phyloP scores from a whole-genome alignment of 208 protist genomes.

The Leishmania martiniquensis region DNA sequence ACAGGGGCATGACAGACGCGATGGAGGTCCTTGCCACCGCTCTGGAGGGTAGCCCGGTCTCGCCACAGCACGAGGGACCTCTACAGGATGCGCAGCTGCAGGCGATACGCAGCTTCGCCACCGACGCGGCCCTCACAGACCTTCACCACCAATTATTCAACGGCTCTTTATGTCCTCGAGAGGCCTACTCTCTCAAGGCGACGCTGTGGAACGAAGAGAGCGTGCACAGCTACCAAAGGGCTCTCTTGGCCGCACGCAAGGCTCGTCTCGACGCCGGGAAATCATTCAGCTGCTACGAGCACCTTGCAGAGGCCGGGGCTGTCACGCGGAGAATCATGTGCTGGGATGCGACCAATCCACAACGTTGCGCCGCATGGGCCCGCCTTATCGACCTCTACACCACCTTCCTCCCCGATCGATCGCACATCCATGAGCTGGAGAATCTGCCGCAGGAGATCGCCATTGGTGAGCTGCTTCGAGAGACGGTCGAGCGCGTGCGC shows the following conservation, averaged over 20 bases:
- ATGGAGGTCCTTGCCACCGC: background rate
- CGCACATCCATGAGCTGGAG: constrained; percentile 78
- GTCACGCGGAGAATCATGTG: constrained; percentile 24
- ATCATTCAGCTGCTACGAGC: constrained; percentile 14
- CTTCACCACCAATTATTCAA: constrained; percentile 1
- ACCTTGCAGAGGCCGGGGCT: constrained; percentile 37
- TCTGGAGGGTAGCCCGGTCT: constrained; percentile 5
- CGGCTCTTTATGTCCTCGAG: constrained; percentile 3
- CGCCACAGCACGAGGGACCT: constrained; percentile 18
- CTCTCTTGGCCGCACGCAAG: constrained; percentile 10
- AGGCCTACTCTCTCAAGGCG: background rate
- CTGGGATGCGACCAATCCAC: constrained; percentile 3
- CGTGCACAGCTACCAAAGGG: background rate
- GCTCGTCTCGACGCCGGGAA: constrained; percentile 11
- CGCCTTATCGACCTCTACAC: constrained; percentile 70
- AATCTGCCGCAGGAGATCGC: constrained; percentile 86
- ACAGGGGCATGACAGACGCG: background rate
- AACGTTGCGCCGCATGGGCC: constrained; percentile 66
- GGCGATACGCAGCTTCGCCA: constrained; percentile 18
- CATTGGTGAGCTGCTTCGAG: constrained; percentile 65
- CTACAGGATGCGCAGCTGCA: constrained; percentile 7
- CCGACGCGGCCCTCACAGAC: constrained; percentile 6
- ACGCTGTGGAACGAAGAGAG: constrained; percentile 7
- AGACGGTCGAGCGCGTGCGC: constrained; percentile 16
- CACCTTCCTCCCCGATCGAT: constrained; percentile 71